Percentiles rank a stretch among this genome's conserved stretches.
Conservation (phyloP, 2,329 filamentous ascomycete species). For the Alternaria panax region DNA sequence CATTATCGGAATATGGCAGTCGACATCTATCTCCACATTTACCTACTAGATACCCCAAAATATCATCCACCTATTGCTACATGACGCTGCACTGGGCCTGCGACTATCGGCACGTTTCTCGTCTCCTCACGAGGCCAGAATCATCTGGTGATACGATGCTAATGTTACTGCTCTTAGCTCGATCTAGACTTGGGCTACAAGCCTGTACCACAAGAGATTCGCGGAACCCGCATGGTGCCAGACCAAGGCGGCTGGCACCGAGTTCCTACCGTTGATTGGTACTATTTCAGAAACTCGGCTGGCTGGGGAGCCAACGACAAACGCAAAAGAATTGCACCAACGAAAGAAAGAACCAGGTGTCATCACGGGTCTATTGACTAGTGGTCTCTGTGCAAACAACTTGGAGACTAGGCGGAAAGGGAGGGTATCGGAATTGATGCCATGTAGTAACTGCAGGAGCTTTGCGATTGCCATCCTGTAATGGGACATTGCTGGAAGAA, state of each 20-base stretch:
- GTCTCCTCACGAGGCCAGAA: neutral
- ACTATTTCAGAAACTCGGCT: neutral
- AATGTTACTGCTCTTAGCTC: neutral
- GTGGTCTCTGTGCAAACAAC: neutral
- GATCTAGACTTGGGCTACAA: neutral
- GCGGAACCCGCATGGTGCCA: neutral
- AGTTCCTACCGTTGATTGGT: neutral
- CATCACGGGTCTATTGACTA: too few relatives aligned
- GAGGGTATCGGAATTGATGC: neutral
- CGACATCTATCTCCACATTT: neutral
- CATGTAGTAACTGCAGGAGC: neutral
- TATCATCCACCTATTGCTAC: neutral
- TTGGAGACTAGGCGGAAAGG: neutral
- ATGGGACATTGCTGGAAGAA: neutral
- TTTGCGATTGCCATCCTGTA: neutral
- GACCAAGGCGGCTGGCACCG: neutral
- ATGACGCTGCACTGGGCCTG: neutral
- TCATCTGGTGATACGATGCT: neutral
- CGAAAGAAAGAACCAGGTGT: too few relatives aligned
- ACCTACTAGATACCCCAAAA: constrained; percentile 15
- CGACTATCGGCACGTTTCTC: neutral
- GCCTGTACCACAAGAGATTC: neutral
- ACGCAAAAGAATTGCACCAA: neutral
- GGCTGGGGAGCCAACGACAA: neutral
- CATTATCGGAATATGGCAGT: neutral